Base-by-base conservation (phyloP, 345 rosid genomes). In the Lumnitzera racemosa region DNA sequence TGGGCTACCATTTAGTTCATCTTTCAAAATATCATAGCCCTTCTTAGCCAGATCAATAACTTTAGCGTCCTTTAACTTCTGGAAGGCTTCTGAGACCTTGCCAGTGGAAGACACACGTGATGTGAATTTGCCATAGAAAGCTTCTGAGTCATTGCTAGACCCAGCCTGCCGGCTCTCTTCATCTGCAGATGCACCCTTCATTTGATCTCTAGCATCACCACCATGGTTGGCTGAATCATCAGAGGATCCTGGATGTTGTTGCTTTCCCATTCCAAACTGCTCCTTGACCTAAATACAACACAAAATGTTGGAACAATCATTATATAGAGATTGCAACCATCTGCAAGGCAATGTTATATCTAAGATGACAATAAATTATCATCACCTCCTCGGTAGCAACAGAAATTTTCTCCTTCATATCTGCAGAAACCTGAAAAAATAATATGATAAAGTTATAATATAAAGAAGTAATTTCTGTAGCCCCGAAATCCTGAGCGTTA, bases 321-420 rank as follows among this genome's bases (percentile, higher is more conserved):
- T 7, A 5, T 36, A 36, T 36, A 36, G 43, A 36, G 43, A 36
- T 36, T 36, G 43, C 15, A 3, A 27, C 31, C 31, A 27, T 27
- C 31, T 27, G 31, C 31, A 27, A 27, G 31, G 29, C 9, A 56
- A 47, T 57, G 24, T 48, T 47, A 59, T 31, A 65, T 56, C 2
- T 58, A 50, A 47, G 56, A 55, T 50, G n/a, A 5, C 61, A 10
- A 49, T 25, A 13, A 29, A 58, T 16, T 5, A 67, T 17, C 36
- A 46, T 67, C 15, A 90, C 96, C 97, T 94, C 99, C 71, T 90
- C 96, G 62, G 82, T 77, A 56, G 97, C 89, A 64, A 95, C 81
- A 43, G 92, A 77, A 47, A 94, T 61, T 77, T 74, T 87, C 72
- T 90, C 99, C 70, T 84, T 87, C 62, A 86, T 69, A 69, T 69